phyloP scores from a whole-genome alignment of 2,329 filamentous ascomycete genomes.

The Colletotrichum tofieldiae region DNA sequence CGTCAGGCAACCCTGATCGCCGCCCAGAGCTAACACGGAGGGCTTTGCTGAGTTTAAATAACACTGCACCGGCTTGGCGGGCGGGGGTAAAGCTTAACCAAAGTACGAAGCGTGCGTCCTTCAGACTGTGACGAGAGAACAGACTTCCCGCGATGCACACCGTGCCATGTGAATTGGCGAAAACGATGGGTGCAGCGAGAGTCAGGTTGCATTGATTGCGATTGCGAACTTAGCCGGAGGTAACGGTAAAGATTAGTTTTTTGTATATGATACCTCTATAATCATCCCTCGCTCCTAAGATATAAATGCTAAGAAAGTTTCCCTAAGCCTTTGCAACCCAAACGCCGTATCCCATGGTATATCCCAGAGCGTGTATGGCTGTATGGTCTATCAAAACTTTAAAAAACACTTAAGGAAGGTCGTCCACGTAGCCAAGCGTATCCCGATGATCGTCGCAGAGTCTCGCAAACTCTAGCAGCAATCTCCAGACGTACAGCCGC shows the following conservation, averaged over 20 bases:
- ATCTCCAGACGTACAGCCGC: slow-evolving; percentile 75
- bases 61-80: neutral
- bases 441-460: slow-evolving; percentile 63
- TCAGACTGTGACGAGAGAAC: neutral
- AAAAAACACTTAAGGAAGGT: slow-evolving; percentile 50
- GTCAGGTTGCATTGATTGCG: neutral
- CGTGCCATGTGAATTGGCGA: neutral
- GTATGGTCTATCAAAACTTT: neutral
- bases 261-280: neutral
- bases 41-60: neutral
- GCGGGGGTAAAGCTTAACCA: neutral
- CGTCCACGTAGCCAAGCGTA: slow-evolving; percentile 61
- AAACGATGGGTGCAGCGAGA: neutral
- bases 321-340: neutral
- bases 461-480: slow-evolving; percentile 72
- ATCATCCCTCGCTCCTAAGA: no score
- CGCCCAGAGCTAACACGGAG: neutral
- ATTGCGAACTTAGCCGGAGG: neutral
- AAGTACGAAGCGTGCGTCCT: neutral
- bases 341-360: slow-evolving; percentile 13
- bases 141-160: neutral
- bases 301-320: neutral
- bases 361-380: slow-evolving; percentile 1
- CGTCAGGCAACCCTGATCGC: neutral
- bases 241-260: no score